Conservation (phyloP, 805 yeast genomes). For the Hanseniaspora meyeri region DNA sequence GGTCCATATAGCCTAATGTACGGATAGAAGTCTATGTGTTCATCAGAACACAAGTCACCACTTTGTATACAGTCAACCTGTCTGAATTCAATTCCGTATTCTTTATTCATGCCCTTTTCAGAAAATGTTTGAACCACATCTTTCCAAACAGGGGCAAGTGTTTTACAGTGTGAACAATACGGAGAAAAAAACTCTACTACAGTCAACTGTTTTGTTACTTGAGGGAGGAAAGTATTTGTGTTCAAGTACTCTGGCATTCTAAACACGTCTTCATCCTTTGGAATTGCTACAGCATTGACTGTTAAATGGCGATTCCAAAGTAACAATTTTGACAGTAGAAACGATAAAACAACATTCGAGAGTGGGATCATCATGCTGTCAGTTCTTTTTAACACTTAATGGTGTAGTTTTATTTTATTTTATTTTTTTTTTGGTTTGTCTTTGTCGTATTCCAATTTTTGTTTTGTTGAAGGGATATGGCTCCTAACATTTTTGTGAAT, state of each 20-base stretch:
- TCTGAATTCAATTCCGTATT: slow-evolving; percentile 37
- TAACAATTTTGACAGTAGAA: neutral
- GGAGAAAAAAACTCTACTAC: slow-evolving; percentile 87
- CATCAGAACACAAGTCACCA: slow-evolving; percentile 72
- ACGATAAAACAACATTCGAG: neutral
- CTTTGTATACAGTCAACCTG: slow-evolving; percentile 78
- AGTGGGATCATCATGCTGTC: neutral
- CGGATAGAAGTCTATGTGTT: slow-evolving; percentile 59
- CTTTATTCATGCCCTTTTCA: slow-evolving; percentile 25
- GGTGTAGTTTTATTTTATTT: no score
- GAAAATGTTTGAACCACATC: slow-evolving; percentile 42
- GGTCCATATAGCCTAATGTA: slow-evolving; percentile 58
- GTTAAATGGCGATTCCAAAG: neutral
- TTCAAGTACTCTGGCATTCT: slow-evolving; percentile 29
- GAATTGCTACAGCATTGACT: neutral
- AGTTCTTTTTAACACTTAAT: no score
- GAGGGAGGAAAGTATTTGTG: slow-evolving; percentile 37
- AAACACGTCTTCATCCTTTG: slow-evolving; percentile 2
- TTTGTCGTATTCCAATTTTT: no score
- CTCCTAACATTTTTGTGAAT: neutral
- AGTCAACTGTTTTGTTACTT: slow-evolving; percentile 44
- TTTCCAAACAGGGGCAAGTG: slow-evolving; percentile 74
- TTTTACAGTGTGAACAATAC: slow-evolving; percentile 69
- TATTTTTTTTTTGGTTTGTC: neutral
- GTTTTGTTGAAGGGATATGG: neutral